Percentiles rank a stretch among this genome's conserved stretches.
Conservation (phyloP, 2,329 filamentous ascomycete species). For the Microdochium paspali region DNA sequence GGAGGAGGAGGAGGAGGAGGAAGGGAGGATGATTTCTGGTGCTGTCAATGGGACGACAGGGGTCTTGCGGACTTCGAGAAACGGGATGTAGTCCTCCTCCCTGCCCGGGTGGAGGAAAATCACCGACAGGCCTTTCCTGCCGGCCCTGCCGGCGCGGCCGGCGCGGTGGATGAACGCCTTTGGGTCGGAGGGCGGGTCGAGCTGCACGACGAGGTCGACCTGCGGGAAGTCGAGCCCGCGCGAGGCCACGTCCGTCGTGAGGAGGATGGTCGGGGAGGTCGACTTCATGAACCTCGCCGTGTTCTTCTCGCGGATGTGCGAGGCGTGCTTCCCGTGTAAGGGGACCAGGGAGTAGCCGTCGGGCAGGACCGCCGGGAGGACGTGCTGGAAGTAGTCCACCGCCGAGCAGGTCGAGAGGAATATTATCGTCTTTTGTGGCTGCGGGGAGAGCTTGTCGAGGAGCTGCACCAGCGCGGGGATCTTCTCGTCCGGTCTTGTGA, state of each 20-base stretch:
- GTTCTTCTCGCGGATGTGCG: slow-evolving; percentile 81
- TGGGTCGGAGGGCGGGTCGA: slow-evolving; percentile 75
- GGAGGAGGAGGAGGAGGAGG: not conserved
- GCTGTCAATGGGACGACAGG: slow-evolving; percentile 58
- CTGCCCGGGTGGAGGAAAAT: slow-evolving; percentile 76
- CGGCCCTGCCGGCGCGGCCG: slow-evolving; percentile 82
- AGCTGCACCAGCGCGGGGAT: slow-evolving; percentile 65
- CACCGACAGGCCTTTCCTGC: slow-evolving; percentile 74
- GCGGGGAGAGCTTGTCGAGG: slow-evolving; percentile 58
- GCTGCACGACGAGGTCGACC: slow-evolving; percentile 82
- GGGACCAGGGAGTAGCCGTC: slow-evolving; percentile 62
- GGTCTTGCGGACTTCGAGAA: slow-evolving; percentile 79
- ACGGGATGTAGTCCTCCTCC: slow-evolving; percentile 85
- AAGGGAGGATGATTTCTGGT: slow-evolving; percentile 33
- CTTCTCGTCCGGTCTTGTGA: slow-evolving; percentile 70
- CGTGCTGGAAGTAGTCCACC: slow-evolving; percentile 85
- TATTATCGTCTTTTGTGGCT: slow-evolving; percentile 76
- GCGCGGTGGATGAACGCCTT: slow-evolving; percentile 94
- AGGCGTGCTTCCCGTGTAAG: slow-evolving; percentile 84
- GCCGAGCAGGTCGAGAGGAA: slow-evolving; percentile 91
- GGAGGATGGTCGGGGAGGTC: slow-evolving; percentile 65
- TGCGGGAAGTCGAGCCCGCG: slow-evolving; percentile 86
- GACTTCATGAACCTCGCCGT: slow-evolving; percentile 72
- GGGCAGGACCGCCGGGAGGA: slow-evolving; percentile 66
- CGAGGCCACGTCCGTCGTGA: slow-evolving; percentile 89